Evolutionary conservation across 768 basidiomycete species (phyloP), one percentile per base, ranked within the genome.

Genomic region (Coprinopsis cinerea): DNA sequence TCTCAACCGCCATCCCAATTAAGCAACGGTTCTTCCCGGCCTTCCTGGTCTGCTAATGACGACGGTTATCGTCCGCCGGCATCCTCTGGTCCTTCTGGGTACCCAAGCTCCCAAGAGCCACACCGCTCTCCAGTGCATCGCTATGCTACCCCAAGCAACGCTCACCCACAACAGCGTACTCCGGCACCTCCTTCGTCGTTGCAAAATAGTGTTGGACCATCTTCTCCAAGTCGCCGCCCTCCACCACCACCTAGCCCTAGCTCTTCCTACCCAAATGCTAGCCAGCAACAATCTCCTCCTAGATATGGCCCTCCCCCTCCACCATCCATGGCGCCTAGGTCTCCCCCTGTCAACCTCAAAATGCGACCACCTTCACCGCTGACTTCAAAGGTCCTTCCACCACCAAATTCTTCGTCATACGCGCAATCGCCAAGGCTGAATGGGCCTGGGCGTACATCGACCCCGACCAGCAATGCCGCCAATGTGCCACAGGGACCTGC

Each of bases 71-170:
- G 49, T 15, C 37, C 49, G 24, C 24, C 49, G 11, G 37, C 42
- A n/a, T 58, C 73, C 13, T 71, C 73, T 20, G 67, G 68, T 20
- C 69, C 68, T 24, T 62, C 67, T 1, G 55, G 51, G 59, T 55
- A 26, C 48, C 18, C 18, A 17, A 34, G 15, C 25, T 37, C 30
- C 20, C 32, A 51, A 36, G 42, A 51, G 13, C 28, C 49, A 5
- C 59, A 66, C 3, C 69, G 69, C 28, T 78, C 78, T 3, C 73
- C 76, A 1, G 63, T 65, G 44, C 75, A 74, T 56, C 65, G 66
- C 6, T 76, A 73, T 54, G 57, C 64, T 27, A 66, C 57, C 49
- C 51, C 59, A 13, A 23, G 58, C 7, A 55, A 57, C n/a, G n/a
- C n/a, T 46, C 30, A 53, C 24, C 42, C 32, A 14, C 51, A 57